Evolutionary conservation across 2,329 filamentous ascomycete genomes (phyloP).

Genomic region (Ceratocystiopsis brevicomis): DNA sequence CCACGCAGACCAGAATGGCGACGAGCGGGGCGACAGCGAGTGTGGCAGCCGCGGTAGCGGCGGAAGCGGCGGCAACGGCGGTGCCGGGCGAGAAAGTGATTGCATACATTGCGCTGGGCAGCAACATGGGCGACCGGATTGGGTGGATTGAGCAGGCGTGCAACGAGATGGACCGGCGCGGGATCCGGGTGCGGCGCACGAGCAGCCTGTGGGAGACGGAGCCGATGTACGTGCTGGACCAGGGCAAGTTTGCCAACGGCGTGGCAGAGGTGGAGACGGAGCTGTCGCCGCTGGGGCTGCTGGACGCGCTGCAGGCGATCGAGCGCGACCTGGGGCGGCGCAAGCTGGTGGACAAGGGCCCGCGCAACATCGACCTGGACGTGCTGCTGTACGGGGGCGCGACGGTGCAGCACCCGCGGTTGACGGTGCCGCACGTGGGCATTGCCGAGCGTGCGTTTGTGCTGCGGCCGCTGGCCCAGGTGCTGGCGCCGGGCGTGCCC

Average conservation of each 20-base stretch:
- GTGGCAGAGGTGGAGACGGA: constrained; percentile 77
- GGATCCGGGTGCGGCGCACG: constrained; percentile 58
- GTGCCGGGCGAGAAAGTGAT: constrained; percentile 15
- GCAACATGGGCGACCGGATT: constrained; percentile 77
- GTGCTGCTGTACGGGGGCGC: constrained; percentile 66
- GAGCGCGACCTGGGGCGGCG: constrained; percentile 61
- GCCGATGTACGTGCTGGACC: constrained; percentile 89
- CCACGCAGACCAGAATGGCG: too few relatives aligned
- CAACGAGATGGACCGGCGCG: constrained; percentile 50
- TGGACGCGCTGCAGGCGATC: constrained; percentile 69
- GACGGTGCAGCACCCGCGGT: constrained; percentile 45
- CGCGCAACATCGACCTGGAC: constrained; percentile 85
- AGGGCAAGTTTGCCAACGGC: constrained; percentile 77
- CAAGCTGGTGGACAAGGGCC: constrained; percentile 82
- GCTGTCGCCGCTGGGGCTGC: constrained; percentile 52
- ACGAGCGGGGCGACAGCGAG: background rate
- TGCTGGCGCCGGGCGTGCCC: constrained; percentile 21
- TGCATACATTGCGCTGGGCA: constrained; percentile 76
- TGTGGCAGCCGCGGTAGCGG: background rate
- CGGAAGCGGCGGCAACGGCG: background rate
- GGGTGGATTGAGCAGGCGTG: constrained; percentile 73
- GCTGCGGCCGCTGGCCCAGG: constrained; percentile 64
- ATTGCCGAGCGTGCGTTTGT: constrained; percentile 92
- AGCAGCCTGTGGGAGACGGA: constrained; percentile 88
- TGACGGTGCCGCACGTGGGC: constrained; percentile 67